Conservation (phyloP, 345 rosid species). For the Lumnitzera racemosa region DNA sequence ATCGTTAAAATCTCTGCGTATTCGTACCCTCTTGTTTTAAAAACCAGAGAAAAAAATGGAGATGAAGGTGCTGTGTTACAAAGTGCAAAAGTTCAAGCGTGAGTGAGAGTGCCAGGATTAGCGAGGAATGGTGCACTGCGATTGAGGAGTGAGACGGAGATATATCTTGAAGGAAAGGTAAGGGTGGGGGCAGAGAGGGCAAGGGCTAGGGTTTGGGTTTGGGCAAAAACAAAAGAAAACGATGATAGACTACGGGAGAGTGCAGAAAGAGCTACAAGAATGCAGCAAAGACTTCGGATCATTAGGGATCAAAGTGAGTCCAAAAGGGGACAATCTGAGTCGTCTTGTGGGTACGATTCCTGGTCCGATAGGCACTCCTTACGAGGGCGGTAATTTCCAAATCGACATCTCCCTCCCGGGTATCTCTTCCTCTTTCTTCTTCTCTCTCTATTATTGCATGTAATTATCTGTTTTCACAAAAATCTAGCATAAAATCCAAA, state of each 20-base stretch:
- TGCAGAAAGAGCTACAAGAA: slow-evolving; percentile 90
- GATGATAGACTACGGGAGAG: slow-evolving; percentile 78
- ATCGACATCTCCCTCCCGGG: slow-evolving; percentile 83
- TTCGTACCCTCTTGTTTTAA: no score
- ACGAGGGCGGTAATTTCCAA: slow-evolving; percentile 86
- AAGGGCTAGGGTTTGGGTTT: slow-evolving; percentile 2
- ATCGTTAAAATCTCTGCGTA: no score
- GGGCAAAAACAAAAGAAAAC: background rate
- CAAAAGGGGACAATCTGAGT: slow-evolving; percentile 65
- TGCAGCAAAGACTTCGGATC: slow-evolving; percentile 63
- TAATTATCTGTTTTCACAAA: background rate
- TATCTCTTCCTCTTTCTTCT: slow-evolving; percentile 6
- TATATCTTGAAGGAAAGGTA: no score
- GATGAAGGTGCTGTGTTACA: no score
- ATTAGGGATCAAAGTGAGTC: slow-evolving; percentile 69
- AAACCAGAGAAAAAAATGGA: no score
- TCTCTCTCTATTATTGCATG: background rate
- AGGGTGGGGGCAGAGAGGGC: no score
- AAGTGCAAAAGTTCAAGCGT: no score
- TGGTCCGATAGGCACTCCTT: slow-evolving; percentile 85
- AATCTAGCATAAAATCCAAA: slow-evolving; percentile 4
- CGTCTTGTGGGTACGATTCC: slow-evolving; percentile 75
- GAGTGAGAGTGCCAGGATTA: no score
- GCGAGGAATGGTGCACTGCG: no score
- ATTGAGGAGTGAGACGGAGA: no score